phyloP scores from a whole-genome alignment of 2,329 filamentous ascomycete genomes.

The Meredithiella fracta region DNA sequence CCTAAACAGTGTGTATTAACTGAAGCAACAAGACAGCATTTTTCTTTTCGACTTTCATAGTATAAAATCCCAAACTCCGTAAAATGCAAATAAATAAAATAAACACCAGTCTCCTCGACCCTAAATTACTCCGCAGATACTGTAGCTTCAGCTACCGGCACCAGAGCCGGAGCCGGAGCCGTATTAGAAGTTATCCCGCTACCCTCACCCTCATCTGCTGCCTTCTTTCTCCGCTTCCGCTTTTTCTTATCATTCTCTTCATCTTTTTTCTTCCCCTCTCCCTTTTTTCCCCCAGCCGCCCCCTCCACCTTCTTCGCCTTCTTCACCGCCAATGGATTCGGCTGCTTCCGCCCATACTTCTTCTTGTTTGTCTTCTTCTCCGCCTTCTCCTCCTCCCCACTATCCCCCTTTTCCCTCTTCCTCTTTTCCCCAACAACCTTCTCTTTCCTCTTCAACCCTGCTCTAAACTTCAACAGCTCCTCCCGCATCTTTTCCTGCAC shows the following conservation, averaged over 20 bases:
- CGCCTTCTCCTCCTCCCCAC: conserved; percentile 19
- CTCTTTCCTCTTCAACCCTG: conserved; percentile 42
- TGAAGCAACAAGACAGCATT: background rate
- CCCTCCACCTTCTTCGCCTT: conserved; percentile 25
- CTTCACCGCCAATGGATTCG: conserved; percentile 55
- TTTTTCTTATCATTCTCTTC: conserved; percentile 16
- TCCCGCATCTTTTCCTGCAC: conserved; percentile 46
- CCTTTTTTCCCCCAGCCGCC: conserved; percentile 18
- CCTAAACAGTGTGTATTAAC: conserved; percentile 2
- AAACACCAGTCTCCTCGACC: background rate
- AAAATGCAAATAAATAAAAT: conserved; percentile 1
- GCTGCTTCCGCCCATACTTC: conserved; percentile 45
- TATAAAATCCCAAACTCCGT: conserved; percentile 7
- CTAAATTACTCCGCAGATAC: background rate
- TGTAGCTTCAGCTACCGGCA: background rate
- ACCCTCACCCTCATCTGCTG: background rate
- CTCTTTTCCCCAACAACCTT: conserved; percentile 26
- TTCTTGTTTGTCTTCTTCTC: conserved; percentile 39
- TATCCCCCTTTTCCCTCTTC: conserved; percentile 32
- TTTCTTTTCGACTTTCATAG: background rate
- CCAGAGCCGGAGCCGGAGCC: background rate
- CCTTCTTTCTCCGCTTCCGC: conserved; percentile 14
- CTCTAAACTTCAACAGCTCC: conserved; percentile 58
- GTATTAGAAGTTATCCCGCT: background rate
- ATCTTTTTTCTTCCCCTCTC: background rate